A percentile compares a stretch with the other conserved stretches of the same genome.
These are phyloP conservation scores for Yamadazyma nakazawae DNA, from an alignment of 805 yeast genomes.

Conservation along the genomic window DNA sequence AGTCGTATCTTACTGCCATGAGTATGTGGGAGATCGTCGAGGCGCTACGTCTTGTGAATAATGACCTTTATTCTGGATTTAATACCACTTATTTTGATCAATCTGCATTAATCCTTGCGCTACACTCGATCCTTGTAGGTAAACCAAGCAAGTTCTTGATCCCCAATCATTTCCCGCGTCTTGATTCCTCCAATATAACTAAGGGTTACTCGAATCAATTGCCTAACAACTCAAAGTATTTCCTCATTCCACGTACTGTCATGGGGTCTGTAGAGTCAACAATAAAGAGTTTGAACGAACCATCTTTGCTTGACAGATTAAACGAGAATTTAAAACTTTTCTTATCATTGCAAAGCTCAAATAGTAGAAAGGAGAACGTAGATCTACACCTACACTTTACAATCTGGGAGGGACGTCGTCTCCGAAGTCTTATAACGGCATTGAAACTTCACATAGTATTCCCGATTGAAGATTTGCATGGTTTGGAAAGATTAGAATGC, in stretches of 20 bases:
- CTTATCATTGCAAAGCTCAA: conserved; percentile 13
- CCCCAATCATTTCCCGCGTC: background rate
- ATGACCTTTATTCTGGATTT: conserved; percentile 6
- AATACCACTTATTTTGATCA: conserved; percentile 25
- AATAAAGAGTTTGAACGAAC: background rate
- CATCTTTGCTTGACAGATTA: background rate
- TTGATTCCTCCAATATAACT: conserved; percentile 19
- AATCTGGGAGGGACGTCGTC: conserved; percentile 31
- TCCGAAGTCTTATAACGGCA: conserved; percentile 21
- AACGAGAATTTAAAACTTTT: background rate
- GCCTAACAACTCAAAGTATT: conserved; percentile 5
- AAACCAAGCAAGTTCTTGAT: background rate
- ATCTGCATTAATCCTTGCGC: conserved; percentile 25
- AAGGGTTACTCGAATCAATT: conserved; percentile 25
- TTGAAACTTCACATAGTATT: conserved; percentile 29
- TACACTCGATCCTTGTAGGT: background rate
- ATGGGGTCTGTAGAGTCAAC: background rate
- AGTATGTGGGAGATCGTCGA: conserved; percentile 13
- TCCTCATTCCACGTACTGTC: background rate
- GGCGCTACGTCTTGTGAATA: conserved; percentile 14
- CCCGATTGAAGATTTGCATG: conserved; percentile 25
- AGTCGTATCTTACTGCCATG: conserved; percentile 7
- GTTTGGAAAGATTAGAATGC: conserved; percentile 1
- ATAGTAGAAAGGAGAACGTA: conserved; percentile 17
- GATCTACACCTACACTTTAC: conserved; percentile 25